These are phyloP conservation scores for Skeletonema marinoi DNA, from an alignment of 108 stramenopile species.

Conservation along the genomic window DNA sequence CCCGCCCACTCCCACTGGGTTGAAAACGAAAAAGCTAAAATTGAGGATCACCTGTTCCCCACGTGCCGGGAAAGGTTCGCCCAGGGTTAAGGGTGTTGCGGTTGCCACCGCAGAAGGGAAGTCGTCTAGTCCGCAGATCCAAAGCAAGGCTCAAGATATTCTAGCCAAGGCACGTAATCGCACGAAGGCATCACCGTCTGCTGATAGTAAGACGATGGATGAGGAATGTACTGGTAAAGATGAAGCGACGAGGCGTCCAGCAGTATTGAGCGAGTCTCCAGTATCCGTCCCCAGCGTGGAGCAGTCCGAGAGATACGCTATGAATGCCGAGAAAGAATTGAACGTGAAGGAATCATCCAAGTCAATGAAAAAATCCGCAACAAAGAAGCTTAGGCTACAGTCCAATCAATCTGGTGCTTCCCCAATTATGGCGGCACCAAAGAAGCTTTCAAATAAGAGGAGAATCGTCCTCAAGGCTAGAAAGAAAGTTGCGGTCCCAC, in stretches of 20 bases:
- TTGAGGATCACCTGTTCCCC: constrained; percentile 26
- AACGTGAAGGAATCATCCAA: background rate
- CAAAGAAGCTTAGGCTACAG: constrained; percentile 5
- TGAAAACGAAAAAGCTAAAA: constrained; percentile 17
- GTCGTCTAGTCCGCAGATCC: constrained; percentile 10
- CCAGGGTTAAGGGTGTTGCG: background rate
- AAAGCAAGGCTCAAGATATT: constrained; percentile 42
- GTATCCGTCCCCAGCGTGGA: constrained; percentile 29
- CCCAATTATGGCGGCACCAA: background rate
- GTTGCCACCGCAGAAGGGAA: background rate
- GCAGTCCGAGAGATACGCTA: background rate
- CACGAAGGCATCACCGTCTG: constrained; percentile 15
- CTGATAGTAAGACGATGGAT: background rate
- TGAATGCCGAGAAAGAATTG: constrained; percentile 1
- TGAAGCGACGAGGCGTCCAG: constrained; percentile 15
- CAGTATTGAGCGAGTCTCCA: constrained; percentile 44
- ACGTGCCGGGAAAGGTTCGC: constrained; percentile 3
- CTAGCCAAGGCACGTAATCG: constrained; percentile 42
- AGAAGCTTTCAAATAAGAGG: constrained; percentile 7
- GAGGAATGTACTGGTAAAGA: background rate
- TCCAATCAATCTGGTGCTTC: background rate
- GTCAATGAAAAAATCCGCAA: constrained; percentile 4
- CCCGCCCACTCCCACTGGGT: background rate
- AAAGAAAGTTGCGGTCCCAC: background rate
- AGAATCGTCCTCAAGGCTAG: background rate